Conservation (phyloP, 2,329 filamentous ascomycete genomes). For the Nothophaeocryptopus gaeumannii region DNA sequence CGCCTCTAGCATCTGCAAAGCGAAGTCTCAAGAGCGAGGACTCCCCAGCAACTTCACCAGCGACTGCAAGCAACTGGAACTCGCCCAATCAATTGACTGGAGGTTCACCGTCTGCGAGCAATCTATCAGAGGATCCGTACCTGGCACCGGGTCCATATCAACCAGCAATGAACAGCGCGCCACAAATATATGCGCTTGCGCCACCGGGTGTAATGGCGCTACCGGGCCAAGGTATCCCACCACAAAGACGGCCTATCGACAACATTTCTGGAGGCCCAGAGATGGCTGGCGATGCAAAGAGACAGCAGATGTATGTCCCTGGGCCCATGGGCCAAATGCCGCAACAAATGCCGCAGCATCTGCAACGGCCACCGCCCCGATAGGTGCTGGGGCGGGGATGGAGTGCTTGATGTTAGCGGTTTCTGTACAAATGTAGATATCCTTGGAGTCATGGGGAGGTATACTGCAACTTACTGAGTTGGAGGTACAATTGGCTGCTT, state of each 20-base stretch:
- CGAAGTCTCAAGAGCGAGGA: conserved; percentile 62
- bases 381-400: conserved; percentile 1
- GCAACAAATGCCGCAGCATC: conserved; percentile 17
- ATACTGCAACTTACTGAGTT: too few relatives aligned
- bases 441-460: conserved; percentile 2
- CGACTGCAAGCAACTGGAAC: conserved; percentile 61
- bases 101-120: conserved; percentile 55
- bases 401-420: not conserved
- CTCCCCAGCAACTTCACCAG: conserved; percentile 61
- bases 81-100: conserved; percentile 59
- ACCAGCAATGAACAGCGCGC: conserved; percentile 23
- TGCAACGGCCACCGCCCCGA: conserved; percentile 23
- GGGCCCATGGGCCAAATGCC: conserved; percentile 45
- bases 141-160: conserved; percentile 44
- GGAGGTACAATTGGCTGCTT: too few relatives aligned
- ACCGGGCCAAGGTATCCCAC: conserved; percentile 29
- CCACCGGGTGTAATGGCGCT: conserved; percentile 39
- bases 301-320: conserved; percentile 56
- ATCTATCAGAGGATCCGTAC: conserved; percentile 45
- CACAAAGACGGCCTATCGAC: conserved; percentile 58
- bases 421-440: conserved; percentile 25
- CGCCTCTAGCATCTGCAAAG: conserved; percentile 51
- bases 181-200: conserved; percentile 39
- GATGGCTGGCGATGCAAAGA: conserved; percentile 53
- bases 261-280: conserved; percentile 57